Conservation (phyloP, 805 yeast species). For the Candida berthetii region DNA sequence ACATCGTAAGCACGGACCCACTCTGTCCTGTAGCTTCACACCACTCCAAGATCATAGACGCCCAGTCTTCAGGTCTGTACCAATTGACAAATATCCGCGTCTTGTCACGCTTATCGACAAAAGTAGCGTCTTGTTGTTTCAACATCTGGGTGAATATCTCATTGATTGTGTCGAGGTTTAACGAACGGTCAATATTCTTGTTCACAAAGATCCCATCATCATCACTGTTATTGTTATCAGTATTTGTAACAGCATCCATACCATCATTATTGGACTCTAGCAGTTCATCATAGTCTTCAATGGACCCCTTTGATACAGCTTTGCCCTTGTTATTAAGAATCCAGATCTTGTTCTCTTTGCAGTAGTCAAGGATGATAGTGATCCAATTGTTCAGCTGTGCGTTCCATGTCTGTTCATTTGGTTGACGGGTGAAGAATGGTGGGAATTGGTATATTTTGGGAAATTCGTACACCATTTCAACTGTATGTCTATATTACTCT, state of each 20-base stretch:
- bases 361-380: constrained; percentile 52
- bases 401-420: constrained; percentile 69
- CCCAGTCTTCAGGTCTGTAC: constrained; percentile 68
- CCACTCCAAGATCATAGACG: constrained; percentile 57
- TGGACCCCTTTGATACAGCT: constrained; percentile 16
- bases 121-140: constrained; percentile 48
- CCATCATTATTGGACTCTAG: constrained; percentile 7
- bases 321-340: constrained; percentile 34
- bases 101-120: constrained; percentile 38
- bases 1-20: constrained; percentile 72
- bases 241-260: constrained; percentile 4
- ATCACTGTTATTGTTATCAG: constrained; percentile 14
- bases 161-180: constrained; percentile 46
- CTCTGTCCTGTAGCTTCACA: constrained; percentile 73
- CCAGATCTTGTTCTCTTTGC: constrained; percentile 53
- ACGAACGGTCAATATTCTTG: constrained; percentile 40
- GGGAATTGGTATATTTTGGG: constrained; percentile 73
- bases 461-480: constrained; percentile 19
- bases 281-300: constrained; percentile 22
- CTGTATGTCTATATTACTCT: too few relatives aligned
- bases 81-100: constrained; percentile 43
- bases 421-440: constrained; percentile 88
- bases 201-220: constrained; percentile 41
- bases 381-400: constrained; percentile 82
- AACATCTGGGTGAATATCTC: constrained; percentile 57